Conservation (phyloP, 306 rosid genomes). For the Rosa chinensis region DNA sequence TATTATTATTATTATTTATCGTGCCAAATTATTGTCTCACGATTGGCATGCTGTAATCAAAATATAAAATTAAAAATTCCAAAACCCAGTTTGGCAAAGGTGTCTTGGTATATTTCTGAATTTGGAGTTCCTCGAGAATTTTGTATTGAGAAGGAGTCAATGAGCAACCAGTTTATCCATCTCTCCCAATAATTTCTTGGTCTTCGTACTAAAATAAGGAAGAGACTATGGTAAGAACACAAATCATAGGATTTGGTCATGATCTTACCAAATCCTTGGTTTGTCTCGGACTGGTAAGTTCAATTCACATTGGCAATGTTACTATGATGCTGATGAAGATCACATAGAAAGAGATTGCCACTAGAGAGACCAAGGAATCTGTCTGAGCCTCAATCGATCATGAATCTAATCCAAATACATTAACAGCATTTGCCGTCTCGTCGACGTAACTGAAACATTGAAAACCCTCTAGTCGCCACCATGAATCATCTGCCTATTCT, state of each 20-base stretch:
- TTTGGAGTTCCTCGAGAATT: too few relatives aligned
- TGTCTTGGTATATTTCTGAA: too few relatives aligned
- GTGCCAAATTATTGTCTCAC: too few relatives aligned
- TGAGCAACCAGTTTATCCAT: too few relatives aligned
- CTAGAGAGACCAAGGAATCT: background rate
- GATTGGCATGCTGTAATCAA: too few relatives aligned
- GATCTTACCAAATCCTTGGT: background rate
- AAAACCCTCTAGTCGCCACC: constrained; percentile 1
- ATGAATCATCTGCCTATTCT: background rate
- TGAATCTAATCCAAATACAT: background rate
- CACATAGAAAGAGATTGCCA: background rate
- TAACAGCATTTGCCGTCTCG: background rate
- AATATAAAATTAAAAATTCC: too few relatives aligned
- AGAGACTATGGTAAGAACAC: background rate
- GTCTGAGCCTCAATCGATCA: background rate
- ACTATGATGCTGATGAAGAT: background rate
- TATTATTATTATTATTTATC: too few relatives aligned
- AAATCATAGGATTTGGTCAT: background rate
- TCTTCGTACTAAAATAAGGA: background rate
- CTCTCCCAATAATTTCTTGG: too few relatives aligned
- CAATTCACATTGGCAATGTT: background rate
- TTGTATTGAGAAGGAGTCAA: too few relatives aligned
- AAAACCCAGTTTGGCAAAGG: too few relatives aligned
- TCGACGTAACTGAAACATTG: constrained; percentile 7
- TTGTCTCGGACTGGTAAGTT: background rate